Base-by-base conservation (phyloP, 306 rosid species). In the Macrotyloma uniflorum region DNA sequence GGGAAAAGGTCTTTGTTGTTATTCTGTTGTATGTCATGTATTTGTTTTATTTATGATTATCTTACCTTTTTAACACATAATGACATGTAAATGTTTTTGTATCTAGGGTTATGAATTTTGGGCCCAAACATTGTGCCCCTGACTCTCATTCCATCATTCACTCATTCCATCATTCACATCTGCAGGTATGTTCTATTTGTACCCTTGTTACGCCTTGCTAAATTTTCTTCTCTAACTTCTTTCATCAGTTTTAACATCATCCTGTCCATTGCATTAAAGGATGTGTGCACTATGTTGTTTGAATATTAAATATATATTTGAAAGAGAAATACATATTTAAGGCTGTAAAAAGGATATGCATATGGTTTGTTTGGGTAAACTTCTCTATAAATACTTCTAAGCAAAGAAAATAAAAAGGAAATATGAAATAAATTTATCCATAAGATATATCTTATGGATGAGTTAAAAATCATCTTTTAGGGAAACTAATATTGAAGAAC, bases 141-240 rank as follows among this genome's bases (percentile, higher is more conserved):
- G 43, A 35, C 42, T 58, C 76, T 38, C 7, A 6, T 58, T 58
- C 65, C 38, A 13, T 42, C 8, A 9, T 54, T 47, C 47, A 50
- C 50, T 38, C 7, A 6, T 58, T 58, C 65, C 38, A 13, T 42
- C 8, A 9, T 54, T 47, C 47, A 50, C 50, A 23, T 24, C 49
- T 28, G 35, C 61, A 82, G 85, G 81, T 82, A 61, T 64, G 15
- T 69, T 81, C 14, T 32, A 57, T 74, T 58, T 51, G 58, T 30
- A n/a, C 70, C 26, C 20, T 40, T 16, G 32, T 55, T 59, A 51
- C 24, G 8, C 22, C 32, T 74, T 73, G 38, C 63, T 24, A 7
- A 46, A 1, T 73, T 53, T 26, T 73, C 14, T 71, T 70, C 20
- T 30, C 12, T 32, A 0, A 18, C 13, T 14, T 38, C 8, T 24